A percentile compares a stretch with the other conserved stretches of the same genome.
phyloP scores from a whole-genome alignment of 768 basidiomycete genomes.

The Lactifluus volemus region DNA sequence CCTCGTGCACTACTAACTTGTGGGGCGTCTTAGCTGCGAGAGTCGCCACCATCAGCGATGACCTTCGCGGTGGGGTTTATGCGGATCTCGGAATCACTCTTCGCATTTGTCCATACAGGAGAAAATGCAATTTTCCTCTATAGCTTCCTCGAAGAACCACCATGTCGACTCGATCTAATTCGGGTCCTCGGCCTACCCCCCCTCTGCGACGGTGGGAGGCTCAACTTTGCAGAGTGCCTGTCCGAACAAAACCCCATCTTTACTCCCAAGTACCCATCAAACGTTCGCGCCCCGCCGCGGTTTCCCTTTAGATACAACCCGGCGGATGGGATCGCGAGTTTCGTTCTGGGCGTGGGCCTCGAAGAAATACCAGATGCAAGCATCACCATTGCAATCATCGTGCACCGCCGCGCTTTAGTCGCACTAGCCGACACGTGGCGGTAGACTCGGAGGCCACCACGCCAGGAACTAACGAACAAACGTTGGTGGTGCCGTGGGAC shows the following conservation, averaged over 20 bases:
- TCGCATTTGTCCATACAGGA: not conserved
- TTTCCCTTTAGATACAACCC: not conserved
- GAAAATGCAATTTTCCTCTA: slow-evolving; percentile 5
- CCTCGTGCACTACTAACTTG: not conserved
- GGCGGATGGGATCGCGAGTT: slow-evolving; percentile 1
- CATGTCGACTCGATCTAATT: not conserved
- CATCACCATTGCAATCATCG: slow-evolving; percentile 6
- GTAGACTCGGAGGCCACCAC: not conserved
- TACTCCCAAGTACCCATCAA: not conserved
- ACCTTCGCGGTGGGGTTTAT: not conserved
- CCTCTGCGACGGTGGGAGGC: slow-evolving; percentile 2
- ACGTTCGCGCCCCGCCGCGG: not conserved
- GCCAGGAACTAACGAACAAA: not conserved
- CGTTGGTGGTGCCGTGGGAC: not conserved
- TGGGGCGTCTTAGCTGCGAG: not conserved
- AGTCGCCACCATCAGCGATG: not conserved
- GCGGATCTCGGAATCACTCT: not conserved
- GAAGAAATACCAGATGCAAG: slow-evolving; percentile 9
- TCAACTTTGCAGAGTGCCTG: slow-evolving; percentile 2
- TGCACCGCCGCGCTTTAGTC: not conserved
- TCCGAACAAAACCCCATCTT: slow-evolving; percentile 2
- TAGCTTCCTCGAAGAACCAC: not conserved
- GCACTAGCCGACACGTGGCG: not conserved
- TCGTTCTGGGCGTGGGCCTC: slow-evolving; percentile 8
- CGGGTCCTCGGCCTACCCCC: not conserved